Evolutionary conservation across 306 rosid species (phyloP).

Genomic region (Trifolium repens): DNA sequence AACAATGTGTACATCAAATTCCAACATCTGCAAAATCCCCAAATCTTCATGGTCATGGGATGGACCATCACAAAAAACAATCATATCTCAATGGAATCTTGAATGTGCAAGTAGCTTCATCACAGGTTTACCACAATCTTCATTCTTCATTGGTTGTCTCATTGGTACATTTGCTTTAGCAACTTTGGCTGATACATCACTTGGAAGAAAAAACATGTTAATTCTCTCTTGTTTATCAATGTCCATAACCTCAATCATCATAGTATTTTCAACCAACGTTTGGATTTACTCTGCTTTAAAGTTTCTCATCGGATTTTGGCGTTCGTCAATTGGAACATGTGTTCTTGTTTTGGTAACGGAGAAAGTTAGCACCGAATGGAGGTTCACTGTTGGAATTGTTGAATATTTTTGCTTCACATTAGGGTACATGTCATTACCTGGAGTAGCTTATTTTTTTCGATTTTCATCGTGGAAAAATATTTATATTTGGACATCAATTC

Average conservation of each 20-base stretch:
- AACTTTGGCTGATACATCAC: constrained; percentile 47
- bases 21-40: constrained; percentile 48
- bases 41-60: constrained; percentile 52
- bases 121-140: constrained; percentile 42
- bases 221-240: constrained; percentile 36
- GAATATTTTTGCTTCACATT: constrained; percentile 34
- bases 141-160: neutral
- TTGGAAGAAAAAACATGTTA: constrained; percentile 52
- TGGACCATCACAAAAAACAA: constrained; percentile 32
- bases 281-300: constrained; percentile 51
- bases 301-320: constrained; percentile 39
- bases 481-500: constrained; percentile 45
- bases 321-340: constrained; percentile 33
- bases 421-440: constrained; percentile 43
- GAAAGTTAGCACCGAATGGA: constrained; percentile 41
- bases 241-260: constrained; percentile 35
- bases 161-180: constrained; percentile 45
- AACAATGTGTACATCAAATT: constrained; percentile 24
- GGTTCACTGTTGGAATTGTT: constrained; percentile 38
- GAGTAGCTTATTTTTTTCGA: constrained; percentile 43
- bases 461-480: constrained; percentile 38
- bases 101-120: constrained; percentile 47
- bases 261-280: constrained; percentile 30
- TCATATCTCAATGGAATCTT: constrained; percentile 53
- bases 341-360: constrained; percentile 36